Evolutionary conservation across 495 filamentous ascomycete species (phyloP).

Genomic region (Tuber microsphaerosporum): DNA sequence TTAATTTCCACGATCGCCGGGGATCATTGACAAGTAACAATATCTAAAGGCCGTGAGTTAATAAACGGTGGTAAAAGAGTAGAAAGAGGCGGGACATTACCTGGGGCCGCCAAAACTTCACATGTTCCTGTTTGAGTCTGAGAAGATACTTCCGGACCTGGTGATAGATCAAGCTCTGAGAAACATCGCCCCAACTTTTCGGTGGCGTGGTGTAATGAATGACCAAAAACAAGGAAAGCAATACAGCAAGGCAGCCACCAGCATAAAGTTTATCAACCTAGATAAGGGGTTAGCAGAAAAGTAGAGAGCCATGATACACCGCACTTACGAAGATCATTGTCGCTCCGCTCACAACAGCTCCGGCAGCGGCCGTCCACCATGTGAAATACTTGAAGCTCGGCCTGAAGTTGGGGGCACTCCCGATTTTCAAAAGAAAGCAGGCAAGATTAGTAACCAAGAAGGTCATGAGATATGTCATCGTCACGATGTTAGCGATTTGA

Average conservation of each 20-base stretch:
- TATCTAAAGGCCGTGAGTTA: slow-evolving; percentile 48
- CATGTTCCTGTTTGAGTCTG: slow-evolving; percentile 74
- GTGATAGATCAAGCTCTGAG: slow-evolving; percentile 82
- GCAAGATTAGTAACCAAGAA: slow-evolving; percentile 76
- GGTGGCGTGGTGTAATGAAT: slow-evolving; percentile 81
- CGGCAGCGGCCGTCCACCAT: slow-evolving; percentile 70
- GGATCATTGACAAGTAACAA: slow-evolving; percentile 77
- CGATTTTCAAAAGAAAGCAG: slow-evolving; percentile 79
- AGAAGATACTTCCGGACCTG: slow-evolving; percentile 85
- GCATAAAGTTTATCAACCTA: slow-evolving; percentile 71
- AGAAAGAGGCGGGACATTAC: slow-evolving; percentile 2
- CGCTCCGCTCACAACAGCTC: slow-evolving; percentile 63
- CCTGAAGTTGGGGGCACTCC: slow-evolving; percentile 87
- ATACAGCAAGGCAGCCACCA: slow-evolving; percentile 62
- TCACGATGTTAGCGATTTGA: slow-evolving; percentile 78
- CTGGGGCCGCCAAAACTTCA: slow-evolving; percentile 86
- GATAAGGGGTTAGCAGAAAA: slow-evolving; percentile 8
- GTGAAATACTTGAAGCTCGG: slow-evolving; percentile 77
- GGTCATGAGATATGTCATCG: slow-evolving; percentile 78
- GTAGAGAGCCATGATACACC: neutral
- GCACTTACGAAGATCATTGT: slow-evolving; percentile 72
- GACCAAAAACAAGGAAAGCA: slow-evolving; percentile 69
- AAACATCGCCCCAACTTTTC: slow-evolving; percentile 85
- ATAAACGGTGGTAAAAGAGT: slow-evolving; percentile 5
- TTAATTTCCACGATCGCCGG: slow-evolving; percentile 66